These are phyloP conservation scores for Blastomyces silverae DNA, from an alignment of 2,329 filamentous ascomycete species.

Conservation along the genomic window DNA sequence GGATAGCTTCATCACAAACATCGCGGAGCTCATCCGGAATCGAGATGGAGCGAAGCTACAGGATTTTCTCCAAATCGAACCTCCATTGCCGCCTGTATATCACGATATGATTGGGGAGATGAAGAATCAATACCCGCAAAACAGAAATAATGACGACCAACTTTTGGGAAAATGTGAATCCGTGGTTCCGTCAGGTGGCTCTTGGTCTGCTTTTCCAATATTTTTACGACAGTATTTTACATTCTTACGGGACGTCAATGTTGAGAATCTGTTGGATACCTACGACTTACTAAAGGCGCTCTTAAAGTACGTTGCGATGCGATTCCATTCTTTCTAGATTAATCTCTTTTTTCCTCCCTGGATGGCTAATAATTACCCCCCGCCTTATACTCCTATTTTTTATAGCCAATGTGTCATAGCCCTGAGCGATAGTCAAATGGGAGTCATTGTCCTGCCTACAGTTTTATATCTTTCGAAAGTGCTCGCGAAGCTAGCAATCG, in stretches of 20 bases:
- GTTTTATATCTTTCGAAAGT: conserved; percentile 75
- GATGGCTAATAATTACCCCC: conserved; percentile 13
- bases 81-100: conserved; percentile 61
- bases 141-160: conserved; percentile 46
- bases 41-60: conserved; percentile 61
- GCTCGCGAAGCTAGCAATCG: conserved; percentile 75
- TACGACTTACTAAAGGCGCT: conserved; percentile 68
- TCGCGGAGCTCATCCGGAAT: conserved; percentile 55
- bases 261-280: conserved; percentile 65
- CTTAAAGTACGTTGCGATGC: conserved; percentile 58
- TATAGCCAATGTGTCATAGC: conserved; percentile 73
- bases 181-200: conserved; percentile 57
- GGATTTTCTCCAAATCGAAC: conserved; percentile 68
- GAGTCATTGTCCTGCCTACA: conserved; percentile 73
- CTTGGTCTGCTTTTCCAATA: conserved; percentile 69
- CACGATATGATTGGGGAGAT: conserved; percentile 62
- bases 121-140: conserved; percentile 49
- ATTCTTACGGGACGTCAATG: conserved; percentile 74
- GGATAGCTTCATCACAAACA: conserved; percentile 59
- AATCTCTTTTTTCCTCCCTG: neutral
- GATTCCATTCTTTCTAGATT: neutral
- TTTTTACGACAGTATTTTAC: conserved; percentile 76
- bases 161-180: conserved; percentile 51
- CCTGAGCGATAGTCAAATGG: conserved; percentile 69
- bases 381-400: neutral